These are phyloP conservation scores for Alternaria postmessia DNA, from an alignment of 2,329 filamentous ascomycete genomes.

Conservation along the genomic window DNA sequence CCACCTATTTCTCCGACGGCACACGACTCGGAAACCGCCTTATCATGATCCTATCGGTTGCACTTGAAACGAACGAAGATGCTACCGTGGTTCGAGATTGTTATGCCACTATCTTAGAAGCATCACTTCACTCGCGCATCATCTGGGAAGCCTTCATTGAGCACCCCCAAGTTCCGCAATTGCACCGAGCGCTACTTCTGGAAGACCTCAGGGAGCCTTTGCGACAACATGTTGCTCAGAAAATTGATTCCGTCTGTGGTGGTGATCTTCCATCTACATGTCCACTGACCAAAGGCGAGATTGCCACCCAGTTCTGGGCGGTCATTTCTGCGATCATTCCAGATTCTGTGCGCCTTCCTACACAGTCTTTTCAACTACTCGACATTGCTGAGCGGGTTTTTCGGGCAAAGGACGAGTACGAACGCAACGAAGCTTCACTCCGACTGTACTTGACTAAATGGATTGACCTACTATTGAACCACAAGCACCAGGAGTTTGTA, in stretches of 20 bases:
- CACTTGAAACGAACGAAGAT: constrained; percentile 28
- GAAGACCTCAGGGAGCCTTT: constrained; percentile 30
- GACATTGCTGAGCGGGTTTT: constrained; percentile 48
- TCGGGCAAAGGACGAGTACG: constrained; percentile 44
- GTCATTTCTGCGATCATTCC: constrained; percentile 44
- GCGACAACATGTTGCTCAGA: constrained; percentile 37
- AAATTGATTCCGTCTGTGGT: constrained; percentile 47
- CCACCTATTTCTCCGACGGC: constrained; percentile 45
- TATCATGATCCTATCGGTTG: constrained; percentile 33
- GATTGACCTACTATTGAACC: constrained; percentile 44
- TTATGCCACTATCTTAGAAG: constrained; percentile 48
- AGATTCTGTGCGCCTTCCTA: constrained; percentile 28
- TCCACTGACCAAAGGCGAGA: constrained; percentile 37
- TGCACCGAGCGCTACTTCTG: constrained; percentile 47
- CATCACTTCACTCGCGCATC: constrained; percentile 44
- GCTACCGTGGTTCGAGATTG: constrained; percentile 29
- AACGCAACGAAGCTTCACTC: constrained; percentile 42
- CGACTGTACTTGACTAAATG: constrained; percentile 40
- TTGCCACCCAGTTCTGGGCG: constrained; percentile 46
- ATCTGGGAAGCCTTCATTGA: constrained; percentile 47
- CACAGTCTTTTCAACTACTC: constrained; percentile 46
- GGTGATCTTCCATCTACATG: constrained; percentile 46
- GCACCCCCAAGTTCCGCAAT: constrained; percentile 26
- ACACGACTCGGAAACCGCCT: constrained; percentile 41
- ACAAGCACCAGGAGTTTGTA: constrained; percentile 46